Evolutionary conservation across 768 basidiomycete species (phyloP).

Genomic region (Termitomyces sp.): DNA sequence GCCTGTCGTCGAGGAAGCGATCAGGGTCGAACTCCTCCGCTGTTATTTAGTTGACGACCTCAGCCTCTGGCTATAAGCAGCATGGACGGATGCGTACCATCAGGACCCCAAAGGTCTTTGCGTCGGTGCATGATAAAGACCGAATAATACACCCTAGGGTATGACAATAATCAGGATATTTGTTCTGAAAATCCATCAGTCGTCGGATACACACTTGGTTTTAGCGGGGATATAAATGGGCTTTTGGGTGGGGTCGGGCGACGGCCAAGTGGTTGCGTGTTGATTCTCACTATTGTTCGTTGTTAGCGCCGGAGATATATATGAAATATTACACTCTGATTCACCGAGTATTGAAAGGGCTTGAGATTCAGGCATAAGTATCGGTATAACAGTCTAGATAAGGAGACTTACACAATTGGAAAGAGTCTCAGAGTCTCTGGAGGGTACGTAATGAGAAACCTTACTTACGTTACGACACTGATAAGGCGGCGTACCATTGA

Average conservation of each 20-base stretch:
- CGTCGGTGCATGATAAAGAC: slow-evolving; percentile 64
- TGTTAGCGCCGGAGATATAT: neutral
- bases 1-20: slow-evolving; percentile 60
- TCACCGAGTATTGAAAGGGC: slow-evolving; percentile 46
- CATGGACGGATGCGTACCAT: slow-evolving; percentile 35
- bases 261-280: slow-evolving; percentile 43
- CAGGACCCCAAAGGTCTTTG: slow-evolving; percentile 67
- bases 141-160: slow-evolving; percentile 41
- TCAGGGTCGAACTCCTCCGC: slow-evolving; percentile 69
- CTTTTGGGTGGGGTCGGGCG: slow-evolving; percentile 37
- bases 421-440: slow-evolving; percentile 52
- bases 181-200: neutral
- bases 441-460: neutral
- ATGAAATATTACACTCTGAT: slow-evolving; percentile 7
- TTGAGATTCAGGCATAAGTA: slow-evolving; percentile 8
- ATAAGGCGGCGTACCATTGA: slow-evolving; percentile 41
- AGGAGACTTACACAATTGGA: slow-evolving; percentile 41
- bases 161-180: neutral
- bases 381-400: neutral
- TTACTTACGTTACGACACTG: neutral
- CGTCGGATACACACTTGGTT: slow-evolving; percentile 32
- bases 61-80: neutral
- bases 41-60: slow-evolving; percentile 15
- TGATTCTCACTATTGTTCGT: slow-evolving; percentile 34
- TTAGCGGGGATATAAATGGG: slow-evolving; percentile 51